Evolutionary conservation across 2,329 filamentous ascomycete genomes (phyloP).

Genomic region (Penicillium sp.): DNA sequence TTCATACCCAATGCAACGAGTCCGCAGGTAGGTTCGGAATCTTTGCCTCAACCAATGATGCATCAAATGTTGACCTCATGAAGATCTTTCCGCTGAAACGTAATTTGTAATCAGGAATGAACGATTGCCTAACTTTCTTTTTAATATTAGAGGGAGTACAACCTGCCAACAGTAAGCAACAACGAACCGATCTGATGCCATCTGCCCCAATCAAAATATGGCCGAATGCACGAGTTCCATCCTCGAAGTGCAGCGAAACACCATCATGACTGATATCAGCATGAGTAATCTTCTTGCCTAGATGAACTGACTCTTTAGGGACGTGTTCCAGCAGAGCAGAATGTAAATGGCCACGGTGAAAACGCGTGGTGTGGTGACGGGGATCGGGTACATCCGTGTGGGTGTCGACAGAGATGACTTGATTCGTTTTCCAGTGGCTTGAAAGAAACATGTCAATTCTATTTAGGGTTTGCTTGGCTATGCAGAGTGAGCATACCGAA

Average conservation of each 20-base stretch:
- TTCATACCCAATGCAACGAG: slow-evolving; percentile 42
- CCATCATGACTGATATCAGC: slow-evolving; percentile 35
- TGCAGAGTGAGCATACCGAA: slow-evolving; percentile 31
- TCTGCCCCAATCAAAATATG: slow-evolving; percentile 57
- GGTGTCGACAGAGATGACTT: slow-evolving; percentile 47
- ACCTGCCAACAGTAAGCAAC: slow-evolving; percentile 13
- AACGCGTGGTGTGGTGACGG: slow-evolving; percentile 47
- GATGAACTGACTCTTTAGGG: slow-evolving; percentile 43
- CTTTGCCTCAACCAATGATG: slow-evolving; percentile 36
- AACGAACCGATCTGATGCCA: slow-evolving; percentile 53
- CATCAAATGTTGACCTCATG: slow-evolving; percentile 49
- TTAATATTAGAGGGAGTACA: neutral
- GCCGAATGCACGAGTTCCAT: slow-evolving; percentile 46
- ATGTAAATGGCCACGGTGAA: slow-evolving; percentile 53
- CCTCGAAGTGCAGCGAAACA: slow-evolving; percentile 47
- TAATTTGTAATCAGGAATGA: slow-evolving; percentile 44
- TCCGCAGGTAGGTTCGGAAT: slow-evolving; percentile 44
- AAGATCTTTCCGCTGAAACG: slow-evolving; percentile 49
- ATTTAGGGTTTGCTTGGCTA: neutral
- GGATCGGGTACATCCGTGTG: slow-evolving; percentile 30
- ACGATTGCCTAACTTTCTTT: slow-evolving; percentile 36
- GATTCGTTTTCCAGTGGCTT: slow-evolving; percentile 47
- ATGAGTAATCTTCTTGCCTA: slow-evolving; percentile 44
- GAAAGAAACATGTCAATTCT: neutral
- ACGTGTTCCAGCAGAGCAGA: slow-evolving; percentile 50